Evolutionary conservation across 1,284 basidiomycete genomes (phyloP).

Genomic region (Marasmius tenuissimus): DNA sequence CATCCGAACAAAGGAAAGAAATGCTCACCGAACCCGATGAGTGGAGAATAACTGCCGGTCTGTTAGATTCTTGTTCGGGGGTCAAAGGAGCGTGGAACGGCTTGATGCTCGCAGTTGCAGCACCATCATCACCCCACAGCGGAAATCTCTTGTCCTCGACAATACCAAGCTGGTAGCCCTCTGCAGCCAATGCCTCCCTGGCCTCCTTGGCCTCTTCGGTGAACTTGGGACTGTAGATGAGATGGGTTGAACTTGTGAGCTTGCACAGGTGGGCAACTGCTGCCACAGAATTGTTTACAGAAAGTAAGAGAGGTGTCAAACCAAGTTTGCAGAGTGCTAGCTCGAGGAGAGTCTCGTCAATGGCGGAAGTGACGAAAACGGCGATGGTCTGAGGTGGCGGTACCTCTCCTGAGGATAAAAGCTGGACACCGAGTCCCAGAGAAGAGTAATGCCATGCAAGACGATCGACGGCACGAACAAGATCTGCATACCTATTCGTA

Average conservation of each 20-base stretch:
- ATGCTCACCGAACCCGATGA: slow-evolving; percentile 60
- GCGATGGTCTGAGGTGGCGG: slow-evolving; percentile 37
- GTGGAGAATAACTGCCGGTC: slow-evolving; percentile 57
- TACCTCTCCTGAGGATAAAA: slow-evolving; percentile 11
- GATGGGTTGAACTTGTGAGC: slow-evolving; percentile 42
- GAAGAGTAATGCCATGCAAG: slow-evolving; percentile 37
- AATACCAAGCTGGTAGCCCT: slow-evolving; percentile 31
- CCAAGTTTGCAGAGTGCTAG: slow-evolving; percentile 46
- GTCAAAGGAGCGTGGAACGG: slow-evolving; percentile 36
- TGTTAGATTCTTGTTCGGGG: slow-evolving; percentile 41
- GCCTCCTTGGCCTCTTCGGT: slow-evolving; percentile 33
- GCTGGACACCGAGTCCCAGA: slow-evolving; percentile 14
- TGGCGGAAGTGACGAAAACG: slow-evolving; percentile 38
- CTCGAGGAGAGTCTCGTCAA: slow-evolving; percentile 45
- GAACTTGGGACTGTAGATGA: slow-evolving; percentile 47
- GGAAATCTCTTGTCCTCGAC: slow-evolving; percentile 40
- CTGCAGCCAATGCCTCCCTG: slow-evolving; percentile 26
- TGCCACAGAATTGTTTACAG: slow-evolving; percentile 55
- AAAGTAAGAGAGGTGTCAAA: slow-evolving; percentile 45
- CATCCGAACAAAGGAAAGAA: not conserved
- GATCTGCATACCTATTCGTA: slow-evolving; percentile 28
- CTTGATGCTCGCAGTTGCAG: slow-evolving; percentile 31
- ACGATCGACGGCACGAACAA: slow-evolving; percentile 38
- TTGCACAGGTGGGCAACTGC: slow-evolving; percentile 57
- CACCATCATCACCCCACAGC: slow-evolving; percentile 42